phyloP scores from a whole-genome alignment of 2,329 filamentous ascomycete species.

The Sarocladium kiliense region DNA sequence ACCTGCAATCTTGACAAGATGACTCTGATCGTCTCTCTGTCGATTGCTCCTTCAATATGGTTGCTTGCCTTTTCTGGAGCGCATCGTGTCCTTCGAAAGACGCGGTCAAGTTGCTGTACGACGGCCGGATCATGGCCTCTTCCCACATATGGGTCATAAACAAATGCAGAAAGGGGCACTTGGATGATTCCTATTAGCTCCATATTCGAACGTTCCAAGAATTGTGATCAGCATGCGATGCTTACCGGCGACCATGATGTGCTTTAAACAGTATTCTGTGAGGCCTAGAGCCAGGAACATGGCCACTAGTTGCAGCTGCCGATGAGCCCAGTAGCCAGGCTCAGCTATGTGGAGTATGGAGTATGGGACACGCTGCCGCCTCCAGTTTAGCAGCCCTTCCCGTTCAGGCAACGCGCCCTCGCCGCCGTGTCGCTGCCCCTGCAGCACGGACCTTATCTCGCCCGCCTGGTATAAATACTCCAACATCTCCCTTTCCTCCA shows the following conservation, averaged over 20 bases:
- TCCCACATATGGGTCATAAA: background rate
- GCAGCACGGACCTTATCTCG: too few species aligned
- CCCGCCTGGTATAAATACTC: too few species aligned
- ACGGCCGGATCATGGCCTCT: background rate
- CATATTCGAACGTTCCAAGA: background rate
- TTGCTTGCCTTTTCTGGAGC: background rate
- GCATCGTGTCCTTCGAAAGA: background rate
- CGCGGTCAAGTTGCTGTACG: background rate
- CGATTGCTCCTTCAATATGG: background rate
- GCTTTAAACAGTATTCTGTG: background rate
- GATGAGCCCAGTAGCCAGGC: background rate
- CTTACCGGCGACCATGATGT: background rate
- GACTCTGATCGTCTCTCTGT: background rate
- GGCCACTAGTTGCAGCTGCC: background rate
- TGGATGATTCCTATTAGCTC: background rate
- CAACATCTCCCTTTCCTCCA: too few species aligned
- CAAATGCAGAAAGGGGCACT: background rate
- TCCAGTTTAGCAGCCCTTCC: too few species aligned
- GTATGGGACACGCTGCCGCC: too few species aligned
- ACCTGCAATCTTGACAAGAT: background rate
- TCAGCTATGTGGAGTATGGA: too few species aligned
- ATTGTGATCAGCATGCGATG: background rate
- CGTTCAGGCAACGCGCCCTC: too few species aligned
- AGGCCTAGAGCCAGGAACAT: background rate
- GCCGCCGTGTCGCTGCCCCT: too few species aligned